These are phyloP conservation scores for Zelonia costaricensis DNA, from an alignment of 208 protist genomes.

Conservation along the genomic window DNA sequence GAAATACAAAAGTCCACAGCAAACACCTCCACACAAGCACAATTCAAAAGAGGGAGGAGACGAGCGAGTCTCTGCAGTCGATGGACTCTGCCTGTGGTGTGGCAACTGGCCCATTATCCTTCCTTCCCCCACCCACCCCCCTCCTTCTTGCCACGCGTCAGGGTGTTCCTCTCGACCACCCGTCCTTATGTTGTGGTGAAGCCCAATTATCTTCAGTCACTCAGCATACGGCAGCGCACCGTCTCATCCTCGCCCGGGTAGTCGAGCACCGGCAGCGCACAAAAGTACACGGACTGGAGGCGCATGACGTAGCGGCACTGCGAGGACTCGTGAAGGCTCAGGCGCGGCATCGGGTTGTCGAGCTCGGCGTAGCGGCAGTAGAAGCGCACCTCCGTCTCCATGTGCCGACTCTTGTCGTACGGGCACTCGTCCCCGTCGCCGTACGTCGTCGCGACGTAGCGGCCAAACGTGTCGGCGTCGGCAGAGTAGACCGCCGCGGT, in stretches of 20 bases:
- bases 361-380: constrained; percentile 28
- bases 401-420: constrained; percentile 7
- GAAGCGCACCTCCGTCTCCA: constrained; percentile 26
- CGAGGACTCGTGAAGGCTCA: constrained; percentile 22
- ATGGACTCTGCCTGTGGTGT: too few species aligned
- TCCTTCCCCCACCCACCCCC: too few species aligned
- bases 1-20: too few species aligned
- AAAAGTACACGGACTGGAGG: constrained; percentile 15
- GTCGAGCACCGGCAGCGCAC: constrained; percentile 34
- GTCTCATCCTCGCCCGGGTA: constrained; percentile 16
- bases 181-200: too few species aligned
- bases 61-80: too few species aligned
- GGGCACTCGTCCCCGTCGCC: constrained; percentile 21
- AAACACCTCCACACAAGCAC: too few species aligned
- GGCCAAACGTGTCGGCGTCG: constrained; percentile 21
- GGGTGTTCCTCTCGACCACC: too few species aligned
- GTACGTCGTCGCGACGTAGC: constrained; percentile 35
- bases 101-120: too few species aligned
- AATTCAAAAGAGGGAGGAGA: too few species aligned
- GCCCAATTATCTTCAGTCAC: constrained; percentile 1
- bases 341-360: constrained; percentile 22
- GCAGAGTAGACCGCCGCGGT: constrained; percentile 2
- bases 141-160: too few species aligned
- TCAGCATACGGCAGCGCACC: constrained; percentile 40
- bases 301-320: constrained; percentile 50